Evolutionary conservation across 768 basidiomycete genomes (phyloP).

Genomic region (Phlebiopsis gigantea): DNA sequence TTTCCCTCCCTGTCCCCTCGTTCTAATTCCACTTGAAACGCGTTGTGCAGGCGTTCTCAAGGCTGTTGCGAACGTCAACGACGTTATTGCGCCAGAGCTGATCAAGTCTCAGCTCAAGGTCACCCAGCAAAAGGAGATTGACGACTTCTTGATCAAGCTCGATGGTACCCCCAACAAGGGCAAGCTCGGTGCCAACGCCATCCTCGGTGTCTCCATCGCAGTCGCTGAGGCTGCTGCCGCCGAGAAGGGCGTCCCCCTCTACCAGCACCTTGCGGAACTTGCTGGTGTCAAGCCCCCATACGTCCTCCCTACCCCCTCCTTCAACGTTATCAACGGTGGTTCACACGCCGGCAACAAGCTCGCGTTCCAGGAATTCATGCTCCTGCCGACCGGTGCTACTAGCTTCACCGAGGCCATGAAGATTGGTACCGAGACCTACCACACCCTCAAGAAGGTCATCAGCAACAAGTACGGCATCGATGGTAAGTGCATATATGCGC

Average conservation of each 20-base stretch:
- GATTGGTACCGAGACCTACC: conserved; percentile 97
- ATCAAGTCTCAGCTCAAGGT: conserved; percentile 81
- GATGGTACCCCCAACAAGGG: conserved; percentile 99
- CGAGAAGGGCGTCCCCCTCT: conserved; percentile 92
- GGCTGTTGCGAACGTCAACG: conserved; percentile 93
- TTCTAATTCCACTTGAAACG: not conserved
- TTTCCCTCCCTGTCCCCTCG: not conserved
- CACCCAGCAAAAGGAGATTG: conserved; percentile 90
- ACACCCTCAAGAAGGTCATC: conserved; percentile 98
- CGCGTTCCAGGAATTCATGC: conserved; percentile 99
- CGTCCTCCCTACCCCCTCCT: conserved; percentile 86
- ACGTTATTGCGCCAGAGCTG: conserved; percentile 81
- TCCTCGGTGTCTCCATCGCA: conserved; percentile 97
- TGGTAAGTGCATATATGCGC: conserved; percentile 47
- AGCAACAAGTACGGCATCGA: conserved; percentile 98
- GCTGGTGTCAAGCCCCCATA: conserved; percentile 94
- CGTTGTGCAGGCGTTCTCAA: conserved; percentile 71
- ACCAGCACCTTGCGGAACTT: conserved; percentile 93
- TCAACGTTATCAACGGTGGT: conserved; percentile 99
- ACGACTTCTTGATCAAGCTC: conserved; percentile 96
- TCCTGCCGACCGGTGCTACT: conserved; percentile 89
- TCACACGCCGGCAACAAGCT: conserved; percentile 99
- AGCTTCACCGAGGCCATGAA: conserved; percentile 97
- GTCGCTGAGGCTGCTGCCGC: conserved; percentile 90
- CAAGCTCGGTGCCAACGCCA: conserved; percentile 98